Evolutionary conservation across 352 stramenopile genomes (phyloP).

Genomic region (Thraustotheca clavata): DNA sequence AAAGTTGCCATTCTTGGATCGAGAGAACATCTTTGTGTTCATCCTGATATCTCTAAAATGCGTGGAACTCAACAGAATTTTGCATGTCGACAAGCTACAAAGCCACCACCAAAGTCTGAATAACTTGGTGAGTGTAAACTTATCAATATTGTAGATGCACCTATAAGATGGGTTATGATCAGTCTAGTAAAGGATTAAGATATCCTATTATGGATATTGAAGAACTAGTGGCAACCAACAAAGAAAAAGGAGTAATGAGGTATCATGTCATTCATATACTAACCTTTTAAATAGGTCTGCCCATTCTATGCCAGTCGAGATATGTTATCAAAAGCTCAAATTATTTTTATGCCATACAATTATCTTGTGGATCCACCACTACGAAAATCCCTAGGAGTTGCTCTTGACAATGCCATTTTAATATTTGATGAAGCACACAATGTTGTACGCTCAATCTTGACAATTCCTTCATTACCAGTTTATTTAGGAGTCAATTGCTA

Average conservation of each 20-base stretch:
- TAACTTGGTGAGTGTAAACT: neutral
- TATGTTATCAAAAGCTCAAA: slow-evolving; percentile 88
- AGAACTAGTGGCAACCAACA: slow-evolving; percentile 89
- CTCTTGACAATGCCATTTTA: slow-evolving; percentile 94
- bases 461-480: neutral
- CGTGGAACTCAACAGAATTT: slow-evolving; percentile 82
- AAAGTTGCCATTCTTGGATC: slow-evolving; percentile 87
- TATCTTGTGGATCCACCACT: slow-evolving; percentile 96
- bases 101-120: neutral
- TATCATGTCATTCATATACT: slow-evolving; percentile 2
- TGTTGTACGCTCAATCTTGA: slow-evolving; percentile 76
- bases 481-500: slow-evolving; percentile 75
- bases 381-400: slow-evolving; percentile 88
- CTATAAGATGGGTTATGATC: slow-evolving; percentile 73
- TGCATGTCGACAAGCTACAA: slow-evolving; percentile 58
- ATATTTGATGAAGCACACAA: slow-evolving; percentile 99
- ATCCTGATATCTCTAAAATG: slow-evolving; percentile 89
- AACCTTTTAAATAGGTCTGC: slow-evolving; percentile 73
- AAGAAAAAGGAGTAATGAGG: slow-evolving; percentile 48
- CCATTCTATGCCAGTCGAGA: slow-evolving; percentile 95
- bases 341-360: slow-evolving; percentile 99
- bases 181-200: slow-evolving; percentile 38
- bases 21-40: slow-evolving; percentile 95
- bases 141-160: slow-evolving; percentile 41
- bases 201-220: slow-evolving; percentile 98